Conservation (phyloP, 176 grass and related monocot species). For the Aegilops speltoides region DNA sequence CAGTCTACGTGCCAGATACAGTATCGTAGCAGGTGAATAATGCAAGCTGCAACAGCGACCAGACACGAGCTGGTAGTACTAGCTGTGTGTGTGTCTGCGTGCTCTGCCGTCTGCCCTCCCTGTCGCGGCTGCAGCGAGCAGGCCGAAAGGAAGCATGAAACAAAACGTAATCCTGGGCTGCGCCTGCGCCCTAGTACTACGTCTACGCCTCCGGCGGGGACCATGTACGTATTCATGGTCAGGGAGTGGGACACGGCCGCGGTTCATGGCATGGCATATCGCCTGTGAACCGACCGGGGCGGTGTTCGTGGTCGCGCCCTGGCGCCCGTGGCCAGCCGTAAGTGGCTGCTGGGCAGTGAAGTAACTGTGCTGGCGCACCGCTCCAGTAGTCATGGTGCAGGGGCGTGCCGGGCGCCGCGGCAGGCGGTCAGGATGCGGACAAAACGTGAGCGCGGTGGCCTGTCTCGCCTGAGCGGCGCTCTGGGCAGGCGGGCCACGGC, state of each 20-base stretch:
- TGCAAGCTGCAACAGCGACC: neutral
- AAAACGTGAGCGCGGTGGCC: conserved; percentile 44
- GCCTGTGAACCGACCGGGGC: neutral
- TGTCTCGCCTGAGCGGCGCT: neutral
- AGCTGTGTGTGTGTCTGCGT: neutral
- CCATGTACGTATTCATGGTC: neutral
- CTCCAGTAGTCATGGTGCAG: neutral
- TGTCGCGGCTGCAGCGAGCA: neutral
- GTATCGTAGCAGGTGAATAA: neutral
- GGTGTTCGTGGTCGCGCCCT: neutral
- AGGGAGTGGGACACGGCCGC: no score
- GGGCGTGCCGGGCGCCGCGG: conserved; percentile 7
- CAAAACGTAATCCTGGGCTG: neutral
- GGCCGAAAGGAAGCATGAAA: neutral
- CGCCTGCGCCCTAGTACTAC: neutral
- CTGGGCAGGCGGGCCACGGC: neutral
- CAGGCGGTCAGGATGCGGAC: conserved; percentile 15
- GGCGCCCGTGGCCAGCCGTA: neutral
- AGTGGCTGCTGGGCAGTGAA: neutral
- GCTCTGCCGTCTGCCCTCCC: neutral
- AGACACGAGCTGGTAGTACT: neutral
- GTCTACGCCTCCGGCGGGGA: neutral
- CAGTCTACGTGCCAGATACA: conserved; percentile 11
- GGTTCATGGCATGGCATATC: no score
- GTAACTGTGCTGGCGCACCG: neutral